These are phyloP conservation scores for Umbelopsis isabellina DNA, from an alignment of 192 early-diverging fungal genomes.

Conservation along the genomic window DNA sequence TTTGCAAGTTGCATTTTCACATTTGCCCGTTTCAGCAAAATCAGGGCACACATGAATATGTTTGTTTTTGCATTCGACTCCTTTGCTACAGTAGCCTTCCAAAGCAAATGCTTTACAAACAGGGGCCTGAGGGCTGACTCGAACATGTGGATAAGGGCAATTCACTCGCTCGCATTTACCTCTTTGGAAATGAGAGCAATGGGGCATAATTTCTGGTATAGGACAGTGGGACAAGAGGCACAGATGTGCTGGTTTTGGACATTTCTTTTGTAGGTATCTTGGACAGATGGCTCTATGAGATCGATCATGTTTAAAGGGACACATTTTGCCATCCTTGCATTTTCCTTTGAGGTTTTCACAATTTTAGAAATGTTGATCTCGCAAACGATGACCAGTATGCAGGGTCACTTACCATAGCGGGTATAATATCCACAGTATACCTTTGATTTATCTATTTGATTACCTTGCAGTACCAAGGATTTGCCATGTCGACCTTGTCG, in stretches of 20 bases:
- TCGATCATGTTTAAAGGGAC: constrained; percentile 54
- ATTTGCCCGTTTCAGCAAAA: constrained; percentile 64
- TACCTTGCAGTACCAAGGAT: constrained; percentile 26
- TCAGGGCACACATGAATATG: constrained; percentile 76
- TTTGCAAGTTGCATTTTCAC: constrained; percentile 56
- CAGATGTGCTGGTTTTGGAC: constrained; percentile 39
- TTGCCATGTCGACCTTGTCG: constrained; percentile 30
- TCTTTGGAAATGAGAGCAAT: constrained; percentile 69
- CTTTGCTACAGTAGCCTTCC: constrained; percentile 65
- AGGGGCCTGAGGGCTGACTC: constrained; percentile 56
- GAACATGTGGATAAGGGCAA: constrained; percentile 64
- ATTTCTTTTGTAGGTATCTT: constrained; percentile 49
- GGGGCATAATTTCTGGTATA: constrained; percentile 56
- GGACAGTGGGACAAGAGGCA: constrained; percentile 60
- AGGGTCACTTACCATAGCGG: constrained; percentile 26
- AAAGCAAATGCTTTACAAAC: constrained; percentile 69
- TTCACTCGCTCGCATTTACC: constrained; percentile 55
- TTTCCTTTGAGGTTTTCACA: constrained; percentile 24
- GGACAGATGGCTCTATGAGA: constrained; percentile 53
- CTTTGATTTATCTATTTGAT: constrained; percentile 1
- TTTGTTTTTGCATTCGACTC: constrained; percentile 54
- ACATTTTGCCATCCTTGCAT: constrained; percentile 39
- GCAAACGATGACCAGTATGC: neutral
- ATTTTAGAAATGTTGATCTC: neutral
- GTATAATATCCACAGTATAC: constrained; percentile 33